phyloP scores from a whole-genome alignment of 2,329 filamentous ascomycete species.

The Fusarium anguioides region DNA sequence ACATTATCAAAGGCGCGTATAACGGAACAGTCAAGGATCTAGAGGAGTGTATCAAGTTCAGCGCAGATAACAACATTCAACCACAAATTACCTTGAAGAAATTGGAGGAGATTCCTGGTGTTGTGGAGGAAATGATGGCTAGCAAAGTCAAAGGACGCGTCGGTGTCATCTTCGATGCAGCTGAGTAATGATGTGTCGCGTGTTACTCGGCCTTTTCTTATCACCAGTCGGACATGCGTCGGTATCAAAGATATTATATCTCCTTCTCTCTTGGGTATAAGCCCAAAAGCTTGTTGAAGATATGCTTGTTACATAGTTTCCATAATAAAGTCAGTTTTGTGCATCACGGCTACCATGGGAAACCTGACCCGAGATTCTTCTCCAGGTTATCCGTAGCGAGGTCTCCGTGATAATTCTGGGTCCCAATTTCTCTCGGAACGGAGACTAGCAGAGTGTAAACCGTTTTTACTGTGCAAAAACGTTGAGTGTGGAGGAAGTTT shows the following conservation, averaged over 20 bases:
- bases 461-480: not conserved
- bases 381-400: not conserved
- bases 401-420: too few relatives aligned
- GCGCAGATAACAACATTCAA: not conserved
- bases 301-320: not conserved
- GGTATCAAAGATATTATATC: not conserved
- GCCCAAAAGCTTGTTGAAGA: not conserved
- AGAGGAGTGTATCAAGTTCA: slow-evolving; percentile 1
- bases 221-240: not conserved
- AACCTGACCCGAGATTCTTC: not conserved
- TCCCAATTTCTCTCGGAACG: not conserved
- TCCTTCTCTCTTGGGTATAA: not conserved
- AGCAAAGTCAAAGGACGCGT: not conserved
- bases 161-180: not conserved
- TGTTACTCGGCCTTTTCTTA: not conserved
- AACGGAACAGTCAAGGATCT: not conserved
- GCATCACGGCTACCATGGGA: not conserved
- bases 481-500: not conserved
- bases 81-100: not conserved
- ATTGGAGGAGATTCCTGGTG: not conserved
- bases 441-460: not conserved
- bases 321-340: not conserved
- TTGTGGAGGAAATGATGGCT: not conserved
- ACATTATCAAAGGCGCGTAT: not conserved
- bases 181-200: not conserved